Base-by-base conservation (phyloP, 2,329 filamentous ascomycete genomes). In the Pseudopyrenochaeta lycopersici region DNA sequence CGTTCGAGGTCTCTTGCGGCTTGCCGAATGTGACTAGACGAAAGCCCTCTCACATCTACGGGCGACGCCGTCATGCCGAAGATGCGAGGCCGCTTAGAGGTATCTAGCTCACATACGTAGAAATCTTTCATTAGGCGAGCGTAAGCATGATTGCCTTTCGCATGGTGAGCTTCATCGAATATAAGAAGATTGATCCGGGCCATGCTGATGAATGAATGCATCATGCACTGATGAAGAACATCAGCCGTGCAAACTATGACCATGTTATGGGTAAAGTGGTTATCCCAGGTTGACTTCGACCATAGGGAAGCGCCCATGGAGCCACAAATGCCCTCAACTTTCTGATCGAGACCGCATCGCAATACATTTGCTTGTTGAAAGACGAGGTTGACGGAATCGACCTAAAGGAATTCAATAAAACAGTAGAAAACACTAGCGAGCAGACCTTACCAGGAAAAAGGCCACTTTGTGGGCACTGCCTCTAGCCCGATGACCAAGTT, bases 61-160 rank as follows among this genome's bases (percentile, higher is more conserved):
- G 95, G 95, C 0, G 95, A 98, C 7, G 95, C 95, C 1, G 95
- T 99, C 94, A 98, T 97, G 21, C 94, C 94, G 62, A 99, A 90
- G 17, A 99, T 88, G 32, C 88, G 89, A 3, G 95, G 95, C 4
- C 87, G 82, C 42, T 77, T 78, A 0, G 70, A 64, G 0, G 72
- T 58, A 1, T 81, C 76, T 1, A 72, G 63, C 27, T 82, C 78
- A 2, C 82, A 76, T 1, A 86, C 60, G 68, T 97, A 98, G 63
- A 91, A 92, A 53, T 96, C 90, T 65, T 90, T 92, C 76, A 99
- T 91, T 53, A 99, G 95, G 23, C 82, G 84, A 17, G 94, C 91
- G 70, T 97, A 99, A 0, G 91, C 84, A 67, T 99, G 95, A 46
- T 92, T 90, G 73, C 94, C 96, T 77, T 99, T 99, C 0, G 94